Base-by-base conservation (phyloP, 192 early-diverging fungal genomes). In the Kickxella alabastrina region DNA sequence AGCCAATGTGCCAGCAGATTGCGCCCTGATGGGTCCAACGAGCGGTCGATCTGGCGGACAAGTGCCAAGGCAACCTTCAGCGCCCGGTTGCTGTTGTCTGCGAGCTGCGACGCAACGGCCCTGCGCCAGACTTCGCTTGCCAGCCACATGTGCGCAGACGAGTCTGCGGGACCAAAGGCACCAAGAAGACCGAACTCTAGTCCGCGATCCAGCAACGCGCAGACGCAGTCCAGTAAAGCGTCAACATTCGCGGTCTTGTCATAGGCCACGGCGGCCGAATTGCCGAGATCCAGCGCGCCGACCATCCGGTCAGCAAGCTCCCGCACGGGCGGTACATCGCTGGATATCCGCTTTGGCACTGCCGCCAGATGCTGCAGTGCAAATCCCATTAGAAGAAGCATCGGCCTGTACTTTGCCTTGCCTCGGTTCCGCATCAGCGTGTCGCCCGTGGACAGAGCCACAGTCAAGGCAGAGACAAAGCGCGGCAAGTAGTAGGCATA, bases 401-500 rank as follows among this genome's bases (percentile, higher is more conserved):
- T 24, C 6, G 19, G 34, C 12, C 53, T 49, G 21, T 3, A 49
- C 3, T 37, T 32, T 1, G 47, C 18, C 7, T 24, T 15, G 3
- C n/a, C 12, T 25, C 36, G n/a, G n/a, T n/a, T n/a, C n/a, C n/a
- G n/a, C n/a, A n/a, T 34, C 10, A 49, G 22, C 1, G 12, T 21
- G 7, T 10, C 17, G 6, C 14, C 34, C 29, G 36, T 14, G 14
- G 12, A 18, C 1, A 68, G 22, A 34, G 55, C 6, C 13, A 67
- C 23, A 0, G 58, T 57, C 0, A 73, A 18, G 1, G 69, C 32
- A 0, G 19, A 17, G n/a, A 73, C 1, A 28, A 61, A 47, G 23
- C n/a, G 45, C 9, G 69, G 62, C 58, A 65, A 22, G 21, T 57
- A 65, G 15, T 49, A 37, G 13, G 27, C 38, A 46, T 65, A 73